Base-by-base conservation (phyloP, 2,329 filamentous ascomycete species). In the Cladosporium sp. region DNA sequence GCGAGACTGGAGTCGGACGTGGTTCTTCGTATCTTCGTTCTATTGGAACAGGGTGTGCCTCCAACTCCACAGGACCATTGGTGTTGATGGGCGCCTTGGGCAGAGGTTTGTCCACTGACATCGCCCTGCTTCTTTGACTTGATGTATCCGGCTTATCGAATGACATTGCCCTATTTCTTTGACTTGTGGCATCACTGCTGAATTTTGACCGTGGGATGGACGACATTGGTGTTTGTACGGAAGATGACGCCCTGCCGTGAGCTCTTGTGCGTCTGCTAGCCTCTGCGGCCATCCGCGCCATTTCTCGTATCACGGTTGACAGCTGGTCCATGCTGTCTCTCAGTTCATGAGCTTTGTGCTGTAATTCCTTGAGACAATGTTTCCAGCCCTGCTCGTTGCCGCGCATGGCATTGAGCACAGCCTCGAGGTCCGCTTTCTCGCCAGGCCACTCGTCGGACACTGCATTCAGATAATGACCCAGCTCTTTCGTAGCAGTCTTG, bases 361-460 rank as follows among this genome's bases (percentile, higher is more conserved):
- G 89, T 67, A 97, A 83, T 64, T 90, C 90, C 64, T 88, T 85
- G 73, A 97, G 89, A 7, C 92, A 92, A 65, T 89, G 88, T 66
- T 89, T 87, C 94, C 94, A 98, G 52, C 93, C 93, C 69, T 96
- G 91, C 10, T 93, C 90, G 72, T 98, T 98, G 38, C 92, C 92
- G 74, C 91, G 90, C 93, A 98, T 98, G 44, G 93, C 92, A 49
- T 89, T 86, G 72, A 91, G 95, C 24, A 97, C 92, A 57, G 91
- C 88, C 41, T 85, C 83, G 26, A 91, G 86, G 58, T 90, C 87
- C 30, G 80, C 78, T 18, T 85, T 80, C 61, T 84, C 79, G 65
- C 87, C 84, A 77, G 86, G 87, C 70, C 84, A 83, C 4, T 86
- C 83, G 44, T 88, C 82, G 55, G 87, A 84, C 68, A 96, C 86